A percentile compares a stretch with the other conserved stretches of the same genome.
These are phyloP conservation scores for Scleroderma citrinum DNA, from an alignment of 768 basidiomycete genomes.

Conservation along the genomic window DNA sequence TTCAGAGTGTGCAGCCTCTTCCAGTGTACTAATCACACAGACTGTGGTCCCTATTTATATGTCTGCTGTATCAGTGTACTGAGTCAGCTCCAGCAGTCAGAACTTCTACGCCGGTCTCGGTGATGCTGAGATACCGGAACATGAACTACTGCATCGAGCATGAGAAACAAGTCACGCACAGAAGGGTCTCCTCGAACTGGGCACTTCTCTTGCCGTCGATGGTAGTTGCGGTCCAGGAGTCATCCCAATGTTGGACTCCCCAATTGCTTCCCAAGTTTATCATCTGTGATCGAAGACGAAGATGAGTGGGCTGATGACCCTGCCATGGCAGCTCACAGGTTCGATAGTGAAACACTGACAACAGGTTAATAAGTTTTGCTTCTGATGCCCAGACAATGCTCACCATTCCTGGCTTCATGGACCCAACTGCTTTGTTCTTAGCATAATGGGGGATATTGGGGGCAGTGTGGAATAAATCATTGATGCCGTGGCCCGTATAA, in stretches of 20 bases:
- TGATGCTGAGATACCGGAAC: conserved; percentile 52
- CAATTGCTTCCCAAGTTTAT: conserved; percentile 80
- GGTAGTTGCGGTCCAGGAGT: conserved; percentile 96
- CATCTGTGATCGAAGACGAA: conserved; percentile 52
- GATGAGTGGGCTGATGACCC: conserved; percentile 3
- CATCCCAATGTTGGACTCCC: conserved; percentile 82
- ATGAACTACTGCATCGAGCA: conserved; percentile 12
- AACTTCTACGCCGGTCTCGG: conserved; percentile 85
- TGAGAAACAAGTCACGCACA: conserved; percentile 50
- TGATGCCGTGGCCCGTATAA: conserved; percentile 89
- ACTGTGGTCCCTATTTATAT: conserved; percentile 8
- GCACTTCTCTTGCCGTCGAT: conserved; percentile 86
- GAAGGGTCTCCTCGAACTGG: conserved; percentile 94
- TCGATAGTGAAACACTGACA: conserved; percentile 70
- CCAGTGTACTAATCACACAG: conserved; percentile 13
- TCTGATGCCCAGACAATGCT: conserved; percentile 18
- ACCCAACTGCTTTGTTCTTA: conserved; percentile 87
- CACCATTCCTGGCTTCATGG: conserved; percentile 93
- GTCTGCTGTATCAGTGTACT: conserved; percentile 15
- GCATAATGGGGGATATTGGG: conserved; percentile 95
- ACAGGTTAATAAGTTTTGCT: conserved; percentile 1
- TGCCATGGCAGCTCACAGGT: conserved; percentile 43
- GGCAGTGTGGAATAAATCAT: conserved; percentile 75
- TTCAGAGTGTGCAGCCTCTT: not conserved
- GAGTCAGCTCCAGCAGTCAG: conserved; percentile 55